A percentile compares a stretch with the other conserved stretches of the same genome.
Conservation (phyloP, 225 moss, liverwort and hornwort genomes). For the Antitrichia curtipendula region DNA sequence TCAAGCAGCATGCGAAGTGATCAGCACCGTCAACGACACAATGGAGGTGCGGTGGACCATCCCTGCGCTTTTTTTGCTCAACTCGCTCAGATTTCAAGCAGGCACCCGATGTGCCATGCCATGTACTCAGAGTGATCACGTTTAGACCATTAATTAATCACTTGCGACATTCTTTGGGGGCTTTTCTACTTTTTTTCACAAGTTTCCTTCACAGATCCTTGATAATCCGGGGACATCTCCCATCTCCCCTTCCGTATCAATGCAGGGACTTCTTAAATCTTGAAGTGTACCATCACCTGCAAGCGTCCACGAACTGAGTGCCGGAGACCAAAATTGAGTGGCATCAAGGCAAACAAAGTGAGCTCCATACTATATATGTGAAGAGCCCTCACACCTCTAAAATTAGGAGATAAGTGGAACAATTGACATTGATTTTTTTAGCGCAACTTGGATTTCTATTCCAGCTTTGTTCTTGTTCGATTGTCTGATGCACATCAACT, state of each 20-base stretch:
- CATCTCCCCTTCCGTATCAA: background rate
- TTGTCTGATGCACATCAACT: background rate
- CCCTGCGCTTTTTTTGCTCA: background rate
- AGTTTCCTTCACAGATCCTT: background rate
- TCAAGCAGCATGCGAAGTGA: background rate
- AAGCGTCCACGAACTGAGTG: background rate
- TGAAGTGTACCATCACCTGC: background rate
- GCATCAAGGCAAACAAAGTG: background rate
- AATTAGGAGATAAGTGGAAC: background rate
- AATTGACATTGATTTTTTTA: background rate
- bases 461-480: background rate
- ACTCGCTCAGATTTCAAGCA: background rate
- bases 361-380: background rate
- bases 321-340: background rate
- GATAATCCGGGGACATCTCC: background rate
- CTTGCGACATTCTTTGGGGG: background rate
- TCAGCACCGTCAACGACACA: background rate
- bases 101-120: background rate
- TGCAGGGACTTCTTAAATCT: background rate
- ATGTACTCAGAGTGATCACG: background rate
- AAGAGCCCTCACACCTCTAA: background rate
- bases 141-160: background rate
- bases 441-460: background rate
- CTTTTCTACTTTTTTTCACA: background rate
- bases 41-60: background rate